Evolutionary conservation across 2,329 filamentous ascomycete species (phyloP).

Genomic region (Neofusicoccum ribis): DNA sequence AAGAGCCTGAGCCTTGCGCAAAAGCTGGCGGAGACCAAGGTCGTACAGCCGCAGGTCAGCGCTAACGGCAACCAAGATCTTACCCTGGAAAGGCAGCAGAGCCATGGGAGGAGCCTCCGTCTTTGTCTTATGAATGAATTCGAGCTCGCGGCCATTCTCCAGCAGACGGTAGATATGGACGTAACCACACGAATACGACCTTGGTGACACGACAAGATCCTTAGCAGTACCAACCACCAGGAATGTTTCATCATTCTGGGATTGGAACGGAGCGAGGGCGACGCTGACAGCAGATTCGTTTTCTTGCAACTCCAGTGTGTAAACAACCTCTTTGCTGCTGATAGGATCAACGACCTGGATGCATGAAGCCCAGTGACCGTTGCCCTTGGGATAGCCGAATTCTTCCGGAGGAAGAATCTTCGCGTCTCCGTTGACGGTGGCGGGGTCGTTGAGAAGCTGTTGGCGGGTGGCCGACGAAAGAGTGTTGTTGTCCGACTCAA

Average conservation of each 20-base stretch:
- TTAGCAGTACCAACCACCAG: conserved; percentile 94
- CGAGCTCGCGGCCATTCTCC: conserved; percentile 81
- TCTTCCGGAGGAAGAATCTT: conserved; percentile 71
- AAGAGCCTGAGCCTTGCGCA: conserved; percentile 82
- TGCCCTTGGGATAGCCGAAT: conserved; percentile 84
- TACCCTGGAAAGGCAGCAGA: conserved; percentile 90
- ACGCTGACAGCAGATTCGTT: conserved; percentile 92
- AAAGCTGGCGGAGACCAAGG: conserved; percentile 85
- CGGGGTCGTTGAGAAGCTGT: conserved; percentile 72
- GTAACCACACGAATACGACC: conserved; percentile 74
- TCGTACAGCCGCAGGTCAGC: conserved; percentile 85
- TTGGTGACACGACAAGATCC: conserved; percentile 78
- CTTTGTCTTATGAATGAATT: conserved; percentile 96
- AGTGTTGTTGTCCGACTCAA: conserved; percentile 91
- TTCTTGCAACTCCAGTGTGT: conserved; percentile 77
- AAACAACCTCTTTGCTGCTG: conserved; percentile 66
- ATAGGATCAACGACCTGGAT: conserved; percentile 89
- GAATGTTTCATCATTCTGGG: conserved; percentile 85
- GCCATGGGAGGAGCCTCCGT: conserved; percentile 86
- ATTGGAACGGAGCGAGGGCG: conserved; percentile 80
- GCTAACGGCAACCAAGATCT: conserved; percentile 81
- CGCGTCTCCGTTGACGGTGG: conserved; percentile 24
- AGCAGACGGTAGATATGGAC: conserved; percentile 91
- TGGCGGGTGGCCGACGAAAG: conserved; percentile 75
- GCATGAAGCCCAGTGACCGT: conserved; percentile 91